Base-by-base conservation (phyloP, 768 basidiomycete genomes). In the Boletus vinaceobasis region DNA sequence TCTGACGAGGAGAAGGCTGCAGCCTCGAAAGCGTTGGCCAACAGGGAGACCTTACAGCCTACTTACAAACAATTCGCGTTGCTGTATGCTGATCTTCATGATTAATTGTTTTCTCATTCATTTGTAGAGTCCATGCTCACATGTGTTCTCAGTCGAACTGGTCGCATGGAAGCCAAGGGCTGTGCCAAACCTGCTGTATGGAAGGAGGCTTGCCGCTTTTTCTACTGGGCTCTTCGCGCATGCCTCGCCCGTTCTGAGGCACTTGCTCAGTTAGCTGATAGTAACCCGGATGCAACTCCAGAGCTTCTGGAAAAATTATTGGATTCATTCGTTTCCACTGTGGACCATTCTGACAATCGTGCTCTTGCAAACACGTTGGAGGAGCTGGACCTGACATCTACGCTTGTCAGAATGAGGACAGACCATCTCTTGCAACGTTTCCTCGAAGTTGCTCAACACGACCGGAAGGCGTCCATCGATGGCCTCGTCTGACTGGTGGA, bases 141-240 rank as follows among this genome's bases (percentile, higher is more conserved):
- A 52, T 37, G 38, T 57, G n/a, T 40, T 52, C 55, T 53, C 65
- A 96, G 94, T 73, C 92, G 95, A 45, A 81, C 84, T 42, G 94
- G 94, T 45, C 92, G 95, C 44, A 96, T 97, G 94, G 92, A 97
- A 73, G 95, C 95, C 27, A 98, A 98, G 75, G 93, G 92, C 15
- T 95, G 95, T 60, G 95, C 95, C 8, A 88, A 87, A 57, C 79
- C 91, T 19, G 78, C 84, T 29, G 81, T 86, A 43, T 98, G 95
- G 95, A 92, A 90, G 72, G 80, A 90, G 49, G 85, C 94, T 52
- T 86, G 93, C 55, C 83, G 93, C 57, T 80, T 86, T 66, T 95
- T 98, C 81, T 96, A 96, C 75, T 97, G 93, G 94, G 84, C 90
- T 40, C 79, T 92, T 31, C 88, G 95, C 42, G 87, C 87, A n/a